Evolutionary conservation across 164 flowering plant genomes (phyloP).

Genomic region (Annona squamosa): DNA sequence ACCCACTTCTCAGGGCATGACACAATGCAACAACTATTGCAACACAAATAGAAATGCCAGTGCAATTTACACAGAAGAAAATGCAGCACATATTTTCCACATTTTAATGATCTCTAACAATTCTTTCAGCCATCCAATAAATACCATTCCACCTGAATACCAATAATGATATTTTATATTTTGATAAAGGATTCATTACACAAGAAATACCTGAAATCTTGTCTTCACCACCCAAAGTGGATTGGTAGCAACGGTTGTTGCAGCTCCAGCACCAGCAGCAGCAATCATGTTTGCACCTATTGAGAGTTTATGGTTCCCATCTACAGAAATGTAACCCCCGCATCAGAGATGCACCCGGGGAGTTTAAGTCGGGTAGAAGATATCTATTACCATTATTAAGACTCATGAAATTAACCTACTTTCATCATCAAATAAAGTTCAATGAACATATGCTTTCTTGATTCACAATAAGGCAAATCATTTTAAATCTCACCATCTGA

Average conservation of each 20-base stretch:
- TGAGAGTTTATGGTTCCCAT: slow-evolving; percentile 61
- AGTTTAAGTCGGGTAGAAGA: not conserved
- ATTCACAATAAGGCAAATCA: not conserved
- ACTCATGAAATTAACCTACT: not conserved
- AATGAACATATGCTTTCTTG: not conserved
- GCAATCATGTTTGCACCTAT: slow-evolving; percentile 86
- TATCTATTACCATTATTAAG: not conserved
- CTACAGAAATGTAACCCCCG: slow-evolving; percentile 25
- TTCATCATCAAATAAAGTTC: not conserved
- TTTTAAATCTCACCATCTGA: slow-evolving; percentile 56
- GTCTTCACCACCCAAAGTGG: slow-evolving; percentile 99
- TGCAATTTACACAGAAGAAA: too few relatives aligned
- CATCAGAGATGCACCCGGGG: not conserved
- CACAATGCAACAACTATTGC: too few relatives aligned
- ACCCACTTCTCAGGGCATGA: too few relatives aligned
- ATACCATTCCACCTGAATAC: too few relatives aligned
- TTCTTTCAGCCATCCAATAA: too few relatives aligned
- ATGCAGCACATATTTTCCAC: too few relatives aligned
- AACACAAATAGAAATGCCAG: too few relatives aligned
- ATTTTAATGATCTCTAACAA: too few relatives aligned
- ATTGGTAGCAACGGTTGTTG: slow-evolving; percentile 78
- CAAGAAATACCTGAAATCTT: slow-evolving; percentile 62
- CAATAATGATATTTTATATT: too few relatives aligned
- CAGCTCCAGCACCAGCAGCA: slow-evolving; percentile 96
- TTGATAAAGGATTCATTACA: not conserved